phyloP scores from a whole-genome alignment of 768 basidiomycete genomes.

The Terana coerulea region DNA sequence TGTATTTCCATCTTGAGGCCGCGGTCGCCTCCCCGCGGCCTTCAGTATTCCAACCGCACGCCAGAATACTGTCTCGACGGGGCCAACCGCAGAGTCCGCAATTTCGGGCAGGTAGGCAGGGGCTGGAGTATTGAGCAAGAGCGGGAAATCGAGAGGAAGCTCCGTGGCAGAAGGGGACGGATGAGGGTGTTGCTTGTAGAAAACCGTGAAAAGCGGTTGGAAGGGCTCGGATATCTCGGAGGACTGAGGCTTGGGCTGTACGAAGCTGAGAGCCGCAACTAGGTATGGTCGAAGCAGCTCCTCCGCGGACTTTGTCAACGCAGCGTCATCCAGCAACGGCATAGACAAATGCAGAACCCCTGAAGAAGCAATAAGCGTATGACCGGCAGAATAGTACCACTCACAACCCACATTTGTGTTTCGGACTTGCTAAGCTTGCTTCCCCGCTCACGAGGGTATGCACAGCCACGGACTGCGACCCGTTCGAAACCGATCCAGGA shows the following conservation, averaged over 20 bases:
- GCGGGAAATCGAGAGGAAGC: slow-evolving; percentile 23
- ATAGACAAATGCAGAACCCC: slow-evolving; percentile 60
- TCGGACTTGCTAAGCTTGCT: slow-evolving; percentile 69
- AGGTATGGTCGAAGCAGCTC: slow-evolving; percentile 56
- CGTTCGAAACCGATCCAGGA: slow-evolving; percentile 49
- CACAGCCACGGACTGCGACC: slow-evolving; percentile 44
- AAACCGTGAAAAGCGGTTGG: slow-evolving; percentile 49
- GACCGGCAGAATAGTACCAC: not conserved
- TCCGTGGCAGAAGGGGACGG: not conserved
- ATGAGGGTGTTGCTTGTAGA: slow-evolving; percentile 46
- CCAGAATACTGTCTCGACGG: slow-evolving; percentile 60
- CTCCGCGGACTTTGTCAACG: slow-evolving; percentile 30
- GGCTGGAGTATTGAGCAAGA: slow-evolving; percentile 28
- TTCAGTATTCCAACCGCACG: slow-evolving; percentile 33
- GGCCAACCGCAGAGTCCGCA: slow-evolving; percentile 50
- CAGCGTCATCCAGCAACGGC: slow-evolving; percentile 32
- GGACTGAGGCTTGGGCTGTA: slow-evolving; percentile 6
- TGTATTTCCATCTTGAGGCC: no score
- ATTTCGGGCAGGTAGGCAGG: slow-evolving; percentile 42
- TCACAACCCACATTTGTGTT: slow-evolving; percentile 58
- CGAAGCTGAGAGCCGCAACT: slow-evolving; percentile 36
- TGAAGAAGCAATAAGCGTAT: slow-evolving; percentile 23
- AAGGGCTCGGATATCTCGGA: slow-evolving; percentile 13
- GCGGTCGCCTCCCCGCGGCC: slow-evolving; percentile 23
- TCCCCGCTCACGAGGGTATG: slow-evolving; percentile 69